A percentile compares a stretch with the other conserved stretches of the same genome.
Conservation (phyloP, 2,329 filamentous ascomycete species). For the Bipolaris bicolor region DNA sequence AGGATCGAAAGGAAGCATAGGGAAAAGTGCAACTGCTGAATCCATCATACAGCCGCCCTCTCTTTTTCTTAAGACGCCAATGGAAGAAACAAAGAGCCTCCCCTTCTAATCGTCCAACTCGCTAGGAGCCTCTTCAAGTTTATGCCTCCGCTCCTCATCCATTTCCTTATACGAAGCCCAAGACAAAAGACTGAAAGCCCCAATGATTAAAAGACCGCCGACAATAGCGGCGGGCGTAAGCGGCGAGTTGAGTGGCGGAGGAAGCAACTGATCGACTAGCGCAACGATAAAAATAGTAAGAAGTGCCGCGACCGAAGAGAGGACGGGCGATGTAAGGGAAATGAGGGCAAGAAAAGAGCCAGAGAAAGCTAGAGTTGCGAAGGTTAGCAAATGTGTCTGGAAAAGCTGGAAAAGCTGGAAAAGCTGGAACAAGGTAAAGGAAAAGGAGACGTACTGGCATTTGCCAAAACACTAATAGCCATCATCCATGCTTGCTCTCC, state of each 20-base stretch:
- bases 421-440: not conserved
- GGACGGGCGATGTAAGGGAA: conserved; percentile 86
- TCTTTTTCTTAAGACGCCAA: not conserved
- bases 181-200: conserved; percentile 83
- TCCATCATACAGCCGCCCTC: not conserved
- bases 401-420: not conserved
- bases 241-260: conserved; percentile 69
- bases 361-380: conserved; percentile 67
- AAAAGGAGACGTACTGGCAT: conserved; percentile 68
- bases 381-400: conserved; percentile 14
- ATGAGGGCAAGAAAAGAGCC: conserved; percentile 94
- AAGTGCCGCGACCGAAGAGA: conserved; percentile 89
- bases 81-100: not conserved
- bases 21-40: not conserved
- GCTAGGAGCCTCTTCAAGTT: conserved; percentile 52
- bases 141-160: conserved; percentile 77
- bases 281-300: conserved; percentile 97
- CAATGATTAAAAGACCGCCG: conserved; percentile 86
- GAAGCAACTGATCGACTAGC: conserved; percentile 85
- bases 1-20: not conserved
- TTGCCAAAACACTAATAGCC: conserved; percentile 78
- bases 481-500: conserved; percentile 82
- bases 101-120: conserved; percentile 51
- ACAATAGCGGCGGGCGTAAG: conserved; percentile 75
- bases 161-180: conserved; percentile 95